Conservation (phyloP, 2,329 filamentous ascomycete genomes). For the Ascochyta pisi region DNA sequence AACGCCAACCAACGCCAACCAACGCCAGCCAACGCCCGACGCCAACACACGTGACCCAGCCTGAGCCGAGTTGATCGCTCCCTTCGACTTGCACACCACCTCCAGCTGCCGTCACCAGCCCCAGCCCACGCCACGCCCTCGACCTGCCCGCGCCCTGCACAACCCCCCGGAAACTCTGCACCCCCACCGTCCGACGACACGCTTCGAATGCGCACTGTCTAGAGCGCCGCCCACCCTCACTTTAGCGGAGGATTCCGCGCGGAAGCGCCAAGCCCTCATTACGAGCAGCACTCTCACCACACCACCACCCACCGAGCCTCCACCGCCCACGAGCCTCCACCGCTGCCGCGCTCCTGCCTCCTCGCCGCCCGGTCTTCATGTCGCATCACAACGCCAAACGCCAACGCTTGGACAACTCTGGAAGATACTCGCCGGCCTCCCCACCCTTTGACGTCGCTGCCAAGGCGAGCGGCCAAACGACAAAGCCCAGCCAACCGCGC, state of each 20-base stretch:
- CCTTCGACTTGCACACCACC: conserved; percentile 17
- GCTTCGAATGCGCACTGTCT: conserved; percentile 41
- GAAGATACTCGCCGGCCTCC: conserved; percentile 55
- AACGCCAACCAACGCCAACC: neutral
- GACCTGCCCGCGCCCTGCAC: conserved; percentile 8
- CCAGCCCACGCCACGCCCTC: conserved; percentile 12
- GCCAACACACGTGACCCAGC: conserved; percentile 1
- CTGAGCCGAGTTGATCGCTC: neutral
- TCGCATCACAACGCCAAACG: conserved; percentile 49
- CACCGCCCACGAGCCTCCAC: conserved; percentile 18
- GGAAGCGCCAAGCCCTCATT: conserved; percentile 36
- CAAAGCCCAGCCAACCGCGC: conserved; percentile 54
- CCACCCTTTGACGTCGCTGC: conserved; percentile 51
- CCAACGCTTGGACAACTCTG: conserved; percentile 48
- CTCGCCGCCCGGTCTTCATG: conserved; percentile 34
- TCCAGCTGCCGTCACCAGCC: conserved; percentile 17
- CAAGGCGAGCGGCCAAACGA: conserved; percentile 46
- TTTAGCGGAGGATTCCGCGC: conserved; percentile 42
- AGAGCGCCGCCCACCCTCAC: conserved; percentile 31
- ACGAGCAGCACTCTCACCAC: conserved; percentile 30
- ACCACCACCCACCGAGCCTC: conserved; percentile 28
- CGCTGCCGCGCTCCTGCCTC: conserved; percentile 15
- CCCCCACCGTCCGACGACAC: conserved; percentile 15
- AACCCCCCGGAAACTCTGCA: conserved; percentile 6
- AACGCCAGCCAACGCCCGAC: neutral